A percentile compares a stretch with the other conserved stretches of the same genome.
phyloP scores from a whole-genome alignment of 2,329 filamentous ascomycete genomes.

The Pestalotiopsis sp. region DNA sequence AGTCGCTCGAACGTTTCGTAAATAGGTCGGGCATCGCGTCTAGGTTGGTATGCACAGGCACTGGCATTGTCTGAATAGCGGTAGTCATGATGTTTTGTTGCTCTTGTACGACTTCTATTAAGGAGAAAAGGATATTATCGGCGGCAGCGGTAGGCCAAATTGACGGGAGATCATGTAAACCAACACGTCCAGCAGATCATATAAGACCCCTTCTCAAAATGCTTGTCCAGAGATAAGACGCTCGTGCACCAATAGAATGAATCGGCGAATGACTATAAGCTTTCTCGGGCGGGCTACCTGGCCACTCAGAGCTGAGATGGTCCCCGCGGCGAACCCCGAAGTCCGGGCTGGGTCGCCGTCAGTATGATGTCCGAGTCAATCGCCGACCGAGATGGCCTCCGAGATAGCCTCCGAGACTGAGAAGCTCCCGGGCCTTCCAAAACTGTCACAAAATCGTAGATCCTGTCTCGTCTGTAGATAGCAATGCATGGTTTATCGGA shows the following conservation, averaged over 20 bases:
- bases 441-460: background rate
- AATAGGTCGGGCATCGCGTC: background rate
- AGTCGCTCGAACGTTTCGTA: background rate
- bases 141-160: background rate
- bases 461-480: background rate
- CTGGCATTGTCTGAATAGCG: background rate
- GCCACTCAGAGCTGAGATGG: background rate
- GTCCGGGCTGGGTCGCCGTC: background rate
- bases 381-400: background rate
- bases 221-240: background rate
- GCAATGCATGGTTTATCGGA: background rate
- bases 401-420: background rate
- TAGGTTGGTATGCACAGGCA: background rate
- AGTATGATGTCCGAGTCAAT: background rate
- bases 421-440: background rate
- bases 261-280: background rate
- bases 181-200: background rate
- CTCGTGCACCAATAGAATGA: background rate
- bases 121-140: background rate
- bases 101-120: background rate
- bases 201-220: background rate
- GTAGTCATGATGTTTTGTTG: background rate
- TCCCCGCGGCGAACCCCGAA: background rate
- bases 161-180: background rate
- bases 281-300: background rate